Evolutionary conservation across 805 yeast genomes (phyloP), one percentile per base, ranked within the genome.

Genomic region (Schwanniomyces pseudopolymorphus): DNA sequence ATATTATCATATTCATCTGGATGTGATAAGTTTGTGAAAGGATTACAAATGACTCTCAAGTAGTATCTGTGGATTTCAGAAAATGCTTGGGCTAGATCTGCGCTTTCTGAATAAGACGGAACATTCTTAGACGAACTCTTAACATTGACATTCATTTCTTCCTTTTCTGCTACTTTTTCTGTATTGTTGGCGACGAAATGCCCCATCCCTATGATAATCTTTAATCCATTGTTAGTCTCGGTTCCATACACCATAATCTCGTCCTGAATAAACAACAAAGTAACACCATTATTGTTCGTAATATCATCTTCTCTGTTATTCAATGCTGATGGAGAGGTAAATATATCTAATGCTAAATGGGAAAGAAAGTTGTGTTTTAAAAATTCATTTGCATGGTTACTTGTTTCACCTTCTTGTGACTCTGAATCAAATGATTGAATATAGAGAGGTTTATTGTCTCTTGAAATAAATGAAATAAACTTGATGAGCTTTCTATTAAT

Each of bases 321-420:
- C 16, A 75, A 66, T 27, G 76, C 63, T 9, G 72, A 50, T 0
- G 82, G 80, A 25, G 86, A 79, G 27, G 82, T 72, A 56, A 85
- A 83, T 17, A 84, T 77, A 60, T 85, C 91, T 20, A 85, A 66
- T 4, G 89, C 82, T 85, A 85, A 84, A 58, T 85, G 89, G n/a
- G 88, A 78, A 25, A 85, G 67, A 54, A 85, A 85, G 56, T 85
- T 83, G 66, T 81, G 84, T 54, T 84, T 81, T 25, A 84, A 65
- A 45, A 79, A 65, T 48, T 70, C 72, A 52, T 80, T 75, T 39
- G 75, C 70, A 33, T 64, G 58, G 16, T 53, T 43, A 10, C 48
- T 40, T 21, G 49, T 49, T 22, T 40, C 45, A n/a, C 38, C 19
- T 19, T 44, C 49, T 13, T 44, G 52, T 11, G 44, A 42, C 48